phyloP scores from a whole-genome alignment of 768 basidiomycete genomes.

The Pleurotus tuoliensis region DNA sequence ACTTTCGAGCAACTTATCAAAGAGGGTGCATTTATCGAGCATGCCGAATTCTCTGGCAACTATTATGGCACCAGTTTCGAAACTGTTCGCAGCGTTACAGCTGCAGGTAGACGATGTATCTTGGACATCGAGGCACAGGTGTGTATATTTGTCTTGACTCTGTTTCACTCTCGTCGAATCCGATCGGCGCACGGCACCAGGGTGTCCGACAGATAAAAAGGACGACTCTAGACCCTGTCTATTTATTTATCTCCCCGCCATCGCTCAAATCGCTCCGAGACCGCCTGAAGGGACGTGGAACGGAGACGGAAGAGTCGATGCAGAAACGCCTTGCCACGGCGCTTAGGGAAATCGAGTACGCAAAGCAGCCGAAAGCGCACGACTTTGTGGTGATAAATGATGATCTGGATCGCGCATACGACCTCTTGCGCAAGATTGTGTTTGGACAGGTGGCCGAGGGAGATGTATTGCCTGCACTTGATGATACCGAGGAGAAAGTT shows the following conservation, averaged over 20 bases:
- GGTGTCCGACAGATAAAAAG: constrained; percentile 91
- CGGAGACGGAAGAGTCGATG: constrained; percentile 73
- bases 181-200: constrained; percentile 31
- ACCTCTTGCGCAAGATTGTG: constrained; percentile 70
- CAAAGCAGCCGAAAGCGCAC: constrained; percentile 67
- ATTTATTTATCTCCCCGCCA: constrained; percentile 90
- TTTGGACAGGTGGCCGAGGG: constrained; percentile 59
- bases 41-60: constrained; percentile 91
- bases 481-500: constrained; percentile 29
- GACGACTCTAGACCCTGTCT: constrained; percentile 78
- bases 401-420: constrained; percentile 79
- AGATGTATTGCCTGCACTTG: constrained; percentile 65
- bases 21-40: constrained; percentile 83
- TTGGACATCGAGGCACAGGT: constrained; percentile 97
- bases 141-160: constrained; percentile 16
- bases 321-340: constrained; percentile 76
- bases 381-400: constrained; percentile 91
- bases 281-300: constrained; percentile 77
- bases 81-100: constrained; percentile 66
- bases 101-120: constrained; percentile 77
- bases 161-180: no score
- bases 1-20: constrained; percentile 67
- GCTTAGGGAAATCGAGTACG: constrained; percentile 77
- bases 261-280: constrained; percentile 62
- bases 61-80: constrained; percentile 88